Percentiles rank a stretch among this genome's conserved stretches.
phyloP scores from a whole-genome alignment of 176 grass and related monocot genomes.

The Aegilops bicornis region DNA sequence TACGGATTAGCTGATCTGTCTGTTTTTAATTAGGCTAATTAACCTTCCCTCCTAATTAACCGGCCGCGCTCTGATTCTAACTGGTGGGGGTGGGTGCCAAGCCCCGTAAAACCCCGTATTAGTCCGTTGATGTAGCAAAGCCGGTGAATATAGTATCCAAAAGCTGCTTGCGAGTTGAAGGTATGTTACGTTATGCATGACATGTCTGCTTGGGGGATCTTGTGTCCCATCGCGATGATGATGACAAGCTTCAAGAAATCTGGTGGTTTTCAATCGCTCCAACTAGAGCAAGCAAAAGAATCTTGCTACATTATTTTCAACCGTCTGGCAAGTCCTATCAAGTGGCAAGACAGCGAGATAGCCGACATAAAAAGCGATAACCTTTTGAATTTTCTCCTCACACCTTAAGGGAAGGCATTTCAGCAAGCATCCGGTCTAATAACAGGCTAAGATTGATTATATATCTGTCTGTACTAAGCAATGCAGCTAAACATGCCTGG shows the following conservation, averaged over 20 bases:
- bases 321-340: background rate
- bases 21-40: no score
- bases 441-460: background rate
- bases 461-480: background rate
- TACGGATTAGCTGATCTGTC: no score
- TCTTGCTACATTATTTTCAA: background rate
- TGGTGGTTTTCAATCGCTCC: background rate
- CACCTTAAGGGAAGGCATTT: background rate
- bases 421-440: background rate
- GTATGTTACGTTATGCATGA: background rate
- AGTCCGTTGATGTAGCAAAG: no score
- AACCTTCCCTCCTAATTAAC: no score
- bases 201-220: background rate
- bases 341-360: background rate
- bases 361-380: background rate
- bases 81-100: no score
- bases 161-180: background rate
- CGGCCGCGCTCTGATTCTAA: no score
- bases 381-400: background rate
- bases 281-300: background rate
- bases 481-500: background rate
- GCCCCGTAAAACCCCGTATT: no score
- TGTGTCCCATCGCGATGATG: slow-evolving; percentile 25
- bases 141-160: background rate
- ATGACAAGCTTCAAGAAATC: slow-evolving; percentile 14